Base-by-base conservation (phyloP, 1,284 basidiomycete species). In the Rhodofomes roseus region DNA sequence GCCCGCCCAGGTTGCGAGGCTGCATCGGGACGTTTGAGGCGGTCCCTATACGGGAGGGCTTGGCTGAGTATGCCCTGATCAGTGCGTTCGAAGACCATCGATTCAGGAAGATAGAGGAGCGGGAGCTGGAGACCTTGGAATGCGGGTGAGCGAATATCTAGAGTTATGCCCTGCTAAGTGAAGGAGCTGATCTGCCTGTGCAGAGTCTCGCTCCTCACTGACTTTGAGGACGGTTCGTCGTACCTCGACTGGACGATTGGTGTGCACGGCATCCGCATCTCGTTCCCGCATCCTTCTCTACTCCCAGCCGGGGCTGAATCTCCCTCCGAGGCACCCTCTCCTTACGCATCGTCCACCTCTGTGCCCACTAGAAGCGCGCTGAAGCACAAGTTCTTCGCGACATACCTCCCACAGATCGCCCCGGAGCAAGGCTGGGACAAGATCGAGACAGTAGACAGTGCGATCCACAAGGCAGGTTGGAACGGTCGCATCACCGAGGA, bases 1-100 rank as follows among this genome's bases (percentile, higher is more conserved):
- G 82, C 61, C 75, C 83, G 25, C 80, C 86, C 40, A 79, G 86
- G 52, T 79, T 99, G 61, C 80, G 96, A 61, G 96, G 96, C 25
- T 99, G 96, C 76, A 98, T 99, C 66, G 96, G 96, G 68, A 96
- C 87, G 71, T 99, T 99, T 71, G 86, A 90, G 50, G 82, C 93
- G 1, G 81, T 90, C 71, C 78, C 86, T 7, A 79, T 98, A 25
- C 83, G 80, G 44, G 81, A 89, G 29, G 95, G 95, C 11, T 73
- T 99, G 58, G 82, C 83, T 54, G 93, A 98, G 67, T 99, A 98
- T 71, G 95, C 96, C 36, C 81, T 95, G 63, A 86, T 91, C 71
- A 95, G 93, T 70, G 89, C 89, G 23, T 89, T 91, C 74, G 79
- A 80, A 68, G 91, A 91, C 72, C 78, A 79, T 60, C 79, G 87